Evolutionary conservation across 1,284 basidiomycete species (phyloP).

Genomic region (Puccinia triticina): DNA sequence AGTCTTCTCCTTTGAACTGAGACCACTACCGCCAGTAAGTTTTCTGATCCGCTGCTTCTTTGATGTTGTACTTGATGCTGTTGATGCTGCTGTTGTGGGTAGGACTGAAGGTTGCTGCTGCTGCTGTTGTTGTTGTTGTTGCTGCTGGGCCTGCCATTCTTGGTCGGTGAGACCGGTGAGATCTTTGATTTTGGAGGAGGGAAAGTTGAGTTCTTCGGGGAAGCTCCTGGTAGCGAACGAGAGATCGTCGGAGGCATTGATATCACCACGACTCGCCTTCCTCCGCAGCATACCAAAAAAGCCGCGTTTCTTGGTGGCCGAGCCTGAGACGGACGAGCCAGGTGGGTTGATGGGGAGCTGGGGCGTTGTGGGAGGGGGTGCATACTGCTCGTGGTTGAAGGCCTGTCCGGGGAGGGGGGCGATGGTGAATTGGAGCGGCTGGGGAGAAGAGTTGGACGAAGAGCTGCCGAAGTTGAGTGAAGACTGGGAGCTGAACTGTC

Average conservation of each 20-base stretch:
- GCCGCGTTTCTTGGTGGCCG: constrained; percentile 29
- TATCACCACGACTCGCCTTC: constrained; percentile 41
- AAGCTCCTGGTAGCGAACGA: constrained; percentile 20
- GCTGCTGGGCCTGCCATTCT: constrained; percentile 9
- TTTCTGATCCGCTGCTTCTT: constrained; percentile 41
- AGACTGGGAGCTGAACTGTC: constrained; percentile 40
- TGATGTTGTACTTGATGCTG: background rate
- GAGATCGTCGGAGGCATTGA: constrained; percentile 23
- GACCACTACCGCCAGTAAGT: constrained; percentile 24
- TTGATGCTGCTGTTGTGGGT: background rate
- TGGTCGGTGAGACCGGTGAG: constrained; percentile 36
- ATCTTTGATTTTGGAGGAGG: constrained; percentile 48
- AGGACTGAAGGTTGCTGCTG: background rate
- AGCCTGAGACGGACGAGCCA: background rate
- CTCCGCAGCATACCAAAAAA: constrained; percentile 50
- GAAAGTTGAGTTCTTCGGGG: constrained; percentile 36
- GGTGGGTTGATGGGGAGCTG: background rate
- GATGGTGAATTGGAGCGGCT: constrained; percentile 31
- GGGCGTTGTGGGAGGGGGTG: constrained; percentile 23
- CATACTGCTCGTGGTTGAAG: constrained; percentile 24
- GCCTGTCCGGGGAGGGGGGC: background rate
- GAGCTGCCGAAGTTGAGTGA: constrained; percentile 25
- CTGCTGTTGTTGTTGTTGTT: constrained; percentile 13
- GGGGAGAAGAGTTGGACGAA: constrained; percentile 2
- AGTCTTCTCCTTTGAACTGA: constrained; percentile 32